Conservation (phyloP, 2,329 filamentous ascomycete species). For the Diaporthe helianthi region DNA sequence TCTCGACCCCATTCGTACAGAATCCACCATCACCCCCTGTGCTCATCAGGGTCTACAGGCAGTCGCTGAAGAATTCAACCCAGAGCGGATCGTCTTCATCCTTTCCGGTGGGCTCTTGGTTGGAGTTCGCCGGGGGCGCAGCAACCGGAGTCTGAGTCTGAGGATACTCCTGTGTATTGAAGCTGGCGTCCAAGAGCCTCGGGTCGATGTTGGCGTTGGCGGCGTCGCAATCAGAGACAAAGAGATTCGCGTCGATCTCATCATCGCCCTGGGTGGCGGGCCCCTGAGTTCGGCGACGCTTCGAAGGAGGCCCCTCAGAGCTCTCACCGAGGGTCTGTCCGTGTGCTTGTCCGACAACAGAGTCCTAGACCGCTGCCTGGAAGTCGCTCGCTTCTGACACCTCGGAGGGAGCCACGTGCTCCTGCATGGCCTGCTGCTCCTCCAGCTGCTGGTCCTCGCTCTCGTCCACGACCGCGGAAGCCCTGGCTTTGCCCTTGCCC, state of each 20-base stretch:
- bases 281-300: background rate
- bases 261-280: background rate
- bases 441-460: too few relatives aligned
- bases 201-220: too few relatives aligned
- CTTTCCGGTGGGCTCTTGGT: background rate
- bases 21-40: background rate
- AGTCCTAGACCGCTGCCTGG: background rate
- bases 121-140: too few relatives aligned
- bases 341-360: background rate
- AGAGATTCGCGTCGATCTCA: background rate
- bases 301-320: background rate
- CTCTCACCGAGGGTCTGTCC: background rate
- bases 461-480: too few relatives aligned
- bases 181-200: too few relatives aligned
- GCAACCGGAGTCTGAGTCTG: background rate
- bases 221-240: too few relatives aligned
- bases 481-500: background rate
- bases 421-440: background rate
- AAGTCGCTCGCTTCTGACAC: background rate
- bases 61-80: too few relatives aligned
- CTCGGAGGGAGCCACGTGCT: background rate
- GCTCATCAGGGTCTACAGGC: too few relatives aligned
- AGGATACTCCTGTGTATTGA: too few relatives aligned
- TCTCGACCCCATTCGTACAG: background rate
- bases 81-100: background rate